A percentile compares a stretch with the other conserved stretches of the same genome.
Evolutionary conservation across 2,329 filamentous ascomycete genomes (phyloP).

Genomic region (Basipetospora chlamydospora): DNA sequence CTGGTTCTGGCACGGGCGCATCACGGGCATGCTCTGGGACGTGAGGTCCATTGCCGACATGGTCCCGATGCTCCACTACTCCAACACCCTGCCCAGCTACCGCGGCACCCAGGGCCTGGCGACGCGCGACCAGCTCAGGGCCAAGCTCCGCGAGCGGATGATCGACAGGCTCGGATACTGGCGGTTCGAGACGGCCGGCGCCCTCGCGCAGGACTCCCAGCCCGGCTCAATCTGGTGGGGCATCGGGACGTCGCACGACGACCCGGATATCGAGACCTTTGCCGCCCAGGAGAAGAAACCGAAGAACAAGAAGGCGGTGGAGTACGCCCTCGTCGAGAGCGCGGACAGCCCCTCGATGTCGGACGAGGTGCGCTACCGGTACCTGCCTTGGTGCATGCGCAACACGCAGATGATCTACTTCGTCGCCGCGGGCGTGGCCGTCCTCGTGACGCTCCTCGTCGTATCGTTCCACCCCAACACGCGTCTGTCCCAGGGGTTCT

Average conservation of each 20-base stretch:
- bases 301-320: neutral
- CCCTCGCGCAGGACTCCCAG: slow-evolving; percentile 37
- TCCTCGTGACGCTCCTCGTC: slow-evolving; percentile 58
- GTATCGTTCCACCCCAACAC: slow-evolving; percentile 63
- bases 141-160: slow-evolving; percentile 38
- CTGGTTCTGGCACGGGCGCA: slow-evolving; percentile 47
- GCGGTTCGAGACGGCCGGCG: slow-evolving; percentile 23
- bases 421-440: slow-evolving; percentile 40
- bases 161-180: slow-evolving; percentile 75
- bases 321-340: too few relatives aligned
- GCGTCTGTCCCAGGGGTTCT: slow-evolving; percentile 54
- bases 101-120: slow-evolving; percentile 49
- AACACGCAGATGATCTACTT: slow-evolving; percentile 51
- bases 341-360: too few relatives aligned
- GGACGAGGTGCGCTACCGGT: slow-evolving; percentile 30
- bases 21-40: slow-evolving; percentile 76
- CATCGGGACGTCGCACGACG: slow-evolving; percentile 36
- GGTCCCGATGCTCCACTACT: slow-evolving; percentile 61
- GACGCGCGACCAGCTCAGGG: slow-evolving; percentile 33
- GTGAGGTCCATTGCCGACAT: slow-evolving; percentile 69
- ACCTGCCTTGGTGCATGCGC: slow-evolving; percentile 65
- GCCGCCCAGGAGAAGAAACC: slow-evolving; percentile 1
- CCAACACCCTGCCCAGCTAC: slow-evolving; percentile 64
- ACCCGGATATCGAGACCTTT: slow-evolving; percentile 3
- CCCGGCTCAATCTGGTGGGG: slow-evolving; percentile 61